Conservation (phyloP, 2,329 filamentous ascomycete species). For the Hypomyces rosellus region DNA sequence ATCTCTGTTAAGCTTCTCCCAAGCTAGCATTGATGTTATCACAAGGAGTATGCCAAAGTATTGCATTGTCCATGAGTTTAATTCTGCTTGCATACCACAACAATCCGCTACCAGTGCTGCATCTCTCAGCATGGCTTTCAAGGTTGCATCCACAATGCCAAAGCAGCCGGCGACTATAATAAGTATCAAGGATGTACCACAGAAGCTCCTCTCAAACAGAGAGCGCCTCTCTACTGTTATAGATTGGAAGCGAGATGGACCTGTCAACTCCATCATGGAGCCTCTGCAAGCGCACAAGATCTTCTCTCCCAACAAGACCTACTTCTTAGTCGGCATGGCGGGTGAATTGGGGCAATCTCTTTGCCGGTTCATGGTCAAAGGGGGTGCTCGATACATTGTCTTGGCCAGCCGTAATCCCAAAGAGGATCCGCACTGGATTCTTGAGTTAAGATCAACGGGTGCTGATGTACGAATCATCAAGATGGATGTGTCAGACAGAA, state of each 20-base stretch:
- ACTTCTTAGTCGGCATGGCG: neutral
- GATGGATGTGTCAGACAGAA: neutral
- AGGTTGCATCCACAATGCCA: no score
- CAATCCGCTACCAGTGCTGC: neutral
- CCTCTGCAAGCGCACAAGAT: neutral
- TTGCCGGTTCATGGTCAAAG: slow-evolving; percentile 1
- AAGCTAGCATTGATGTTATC: neutral
- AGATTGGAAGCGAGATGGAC: neutral
- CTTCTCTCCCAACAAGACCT: slow-evolving; percentile 1
- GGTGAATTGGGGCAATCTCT: slow-evolving; percentile 1
- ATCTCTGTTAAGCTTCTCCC: neutral
- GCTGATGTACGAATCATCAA: neutral
- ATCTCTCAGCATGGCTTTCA: no score
- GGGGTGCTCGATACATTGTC: neutral
- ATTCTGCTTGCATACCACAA: neutral
- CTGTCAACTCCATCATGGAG: neutral
- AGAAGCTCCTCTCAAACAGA: neutral
- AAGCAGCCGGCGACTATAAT: neutral
- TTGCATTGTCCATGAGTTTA: neutral
- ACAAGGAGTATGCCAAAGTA: neutral
- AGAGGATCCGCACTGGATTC: neutral
- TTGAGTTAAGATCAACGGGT: neutral
- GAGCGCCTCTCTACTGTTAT: neutral
- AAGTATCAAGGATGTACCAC: no score
- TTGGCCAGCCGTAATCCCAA: neutral